Evolutionary conservation across 345 rosid genomes (phyloP).

Genomic region (Melaleuca alternifolia): DNA sequence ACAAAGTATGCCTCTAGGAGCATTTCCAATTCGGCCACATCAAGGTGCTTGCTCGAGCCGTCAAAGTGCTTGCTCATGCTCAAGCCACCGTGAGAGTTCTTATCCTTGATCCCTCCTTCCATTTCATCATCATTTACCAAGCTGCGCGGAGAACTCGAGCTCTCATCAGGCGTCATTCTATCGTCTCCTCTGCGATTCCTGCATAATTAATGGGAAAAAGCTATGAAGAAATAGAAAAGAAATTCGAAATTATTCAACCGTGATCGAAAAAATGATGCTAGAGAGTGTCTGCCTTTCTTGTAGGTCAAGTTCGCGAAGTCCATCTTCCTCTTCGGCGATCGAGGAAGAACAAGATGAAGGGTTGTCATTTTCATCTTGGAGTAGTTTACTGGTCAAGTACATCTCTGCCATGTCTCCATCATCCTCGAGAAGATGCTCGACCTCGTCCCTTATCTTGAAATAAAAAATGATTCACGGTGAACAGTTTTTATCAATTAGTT

Average conservation of each 20-base stretch:
- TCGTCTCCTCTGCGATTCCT: background rate
- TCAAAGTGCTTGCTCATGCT: background rate
- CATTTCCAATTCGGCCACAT: constrained; percentile 29
- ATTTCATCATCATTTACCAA: background rate
- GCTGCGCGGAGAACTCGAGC: background rate
- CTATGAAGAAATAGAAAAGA: background rate
- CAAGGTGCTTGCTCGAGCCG: background rate
- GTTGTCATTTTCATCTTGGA: background rate
- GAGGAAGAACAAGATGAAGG: background rate
- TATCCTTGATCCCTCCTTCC: background rate
- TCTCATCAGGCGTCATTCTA: background rate
- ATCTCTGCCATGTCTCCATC: constrained; percentile 37
- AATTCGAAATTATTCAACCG: background rate
- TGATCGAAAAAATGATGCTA: background rate
- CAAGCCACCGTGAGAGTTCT: background rate
- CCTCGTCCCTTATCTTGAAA: constrained; percentile 31
- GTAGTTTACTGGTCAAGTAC: constrained; percentile 26
- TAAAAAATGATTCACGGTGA: background rate
- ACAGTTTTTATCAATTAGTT: background rate
- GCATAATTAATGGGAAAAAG: background rate
- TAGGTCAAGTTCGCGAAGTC: background rate
- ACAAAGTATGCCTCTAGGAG: constrained; percentile 37
- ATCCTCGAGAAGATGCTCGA: constrained; percentile 35
- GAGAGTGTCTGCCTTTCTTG: background rate
- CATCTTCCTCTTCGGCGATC: background rate